Evolutionary conservation across 345 rosid species (phyloP).

Genomic region (Lepidium africanum): DNA sequence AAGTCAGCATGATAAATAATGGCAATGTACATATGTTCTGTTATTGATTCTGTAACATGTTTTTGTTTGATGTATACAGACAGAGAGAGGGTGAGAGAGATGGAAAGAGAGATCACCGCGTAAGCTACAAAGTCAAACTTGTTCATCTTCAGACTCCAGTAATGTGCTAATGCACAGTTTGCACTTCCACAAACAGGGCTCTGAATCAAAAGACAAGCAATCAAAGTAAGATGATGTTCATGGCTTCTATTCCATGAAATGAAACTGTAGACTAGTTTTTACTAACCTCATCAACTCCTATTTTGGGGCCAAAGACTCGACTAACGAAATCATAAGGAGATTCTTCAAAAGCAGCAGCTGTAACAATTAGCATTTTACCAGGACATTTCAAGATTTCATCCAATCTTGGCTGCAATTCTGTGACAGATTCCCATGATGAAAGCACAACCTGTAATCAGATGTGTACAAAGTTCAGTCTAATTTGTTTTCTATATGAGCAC

Average conservation of each 20-base stretch:
- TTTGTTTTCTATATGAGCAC: too few species aligned
- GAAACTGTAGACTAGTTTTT: neutral
- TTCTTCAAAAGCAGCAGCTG: constrained; percentile 43
- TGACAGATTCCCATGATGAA: constrained; percentile 52
- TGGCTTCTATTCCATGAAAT: neutral
- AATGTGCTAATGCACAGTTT: constrained; percentile 47
- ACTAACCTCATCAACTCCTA: neutral
- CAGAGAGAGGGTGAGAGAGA: neutral
- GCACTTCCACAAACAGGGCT: constrained; percentile 54
- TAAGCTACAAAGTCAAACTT: constrained; percentile 40
- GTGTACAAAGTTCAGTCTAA: too few species aligned
- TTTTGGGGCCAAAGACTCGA: neutral
- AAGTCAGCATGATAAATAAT: neutral
- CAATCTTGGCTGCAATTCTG: constrained; percentile 37
- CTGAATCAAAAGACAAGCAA: constrained; percentile 19
- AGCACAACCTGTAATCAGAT: constrained; percentile 42
- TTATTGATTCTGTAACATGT: neutral
- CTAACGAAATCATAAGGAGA: neutral
- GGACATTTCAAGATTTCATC: constrained; percentile 48
- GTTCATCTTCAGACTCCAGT: constrained; percentile 53
- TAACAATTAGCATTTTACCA: constrained; percentile 45
- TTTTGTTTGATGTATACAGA: neutral
- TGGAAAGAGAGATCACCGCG: constrained; percentile 3
- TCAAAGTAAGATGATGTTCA: neutral
- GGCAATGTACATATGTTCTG: neutral